These are phyloP conservation scores for Ganoderma resinaceum DNA, from an alignment of 1,284 basidiomycete genomes.

Conservation along the genomic window DNA sequence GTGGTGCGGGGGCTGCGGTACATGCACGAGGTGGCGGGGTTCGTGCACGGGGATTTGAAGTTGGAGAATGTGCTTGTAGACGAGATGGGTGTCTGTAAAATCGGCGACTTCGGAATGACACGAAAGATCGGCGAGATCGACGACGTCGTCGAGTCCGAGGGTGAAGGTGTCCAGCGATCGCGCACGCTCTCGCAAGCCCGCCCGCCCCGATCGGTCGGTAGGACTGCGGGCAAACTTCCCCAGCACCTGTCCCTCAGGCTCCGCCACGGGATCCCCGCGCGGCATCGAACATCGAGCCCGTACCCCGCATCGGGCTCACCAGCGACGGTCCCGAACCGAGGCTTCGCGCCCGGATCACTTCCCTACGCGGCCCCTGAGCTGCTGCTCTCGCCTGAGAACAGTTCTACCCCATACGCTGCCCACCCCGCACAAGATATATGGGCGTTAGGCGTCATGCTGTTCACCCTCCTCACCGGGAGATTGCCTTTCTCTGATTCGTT, in stretches of 20 bases:
- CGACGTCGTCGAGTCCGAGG: constrained; percentile 40
- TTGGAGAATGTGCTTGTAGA: constrained; percentile 96
- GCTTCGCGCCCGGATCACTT: constrained; percentile 84
- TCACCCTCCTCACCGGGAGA: constrained; percentile 80
- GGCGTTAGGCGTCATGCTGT: constrained; percentile 90
- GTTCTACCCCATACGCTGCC: constrained; percentile 42
- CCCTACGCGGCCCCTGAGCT: constrained; percentile 90
- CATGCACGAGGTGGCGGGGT: constrained; percentile 80
- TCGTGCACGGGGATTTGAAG: constrained; percentile 94
- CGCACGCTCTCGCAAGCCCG: constrained; percentile 33
- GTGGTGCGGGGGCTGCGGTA: constrained; percentile 88
- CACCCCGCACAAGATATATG: constrained; percentile 90
- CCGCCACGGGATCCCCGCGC: constrained; percentile 45
- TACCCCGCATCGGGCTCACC: constrained; percentile 43
- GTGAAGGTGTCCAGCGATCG: constrained; percentile 35
- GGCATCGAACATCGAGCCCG: constrained; percentile 68
- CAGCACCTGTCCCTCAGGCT: constrained; percentile 46
- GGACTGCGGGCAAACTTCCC: constrained; percentile 34
- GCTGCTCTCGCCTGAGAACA: constrained; percentile 50
- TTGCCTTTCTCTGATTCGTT: constrained; percentile 89
- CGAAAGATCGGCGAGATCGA: constrained; percentile 59
- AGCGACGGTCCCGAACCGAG: constrained; percentile 39
- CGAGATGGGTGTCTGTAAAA: constrained; percentile 80
- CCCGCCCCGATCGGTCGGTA: constrained; percentile 30
- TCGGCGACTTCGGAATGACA: constrained; percentile 87